These are phyloP conservation scores for Talaromyces sp. DNA, from an alignment of 2,329 filamentous ascomycete species.

Conservation along the genomic window DNA sequence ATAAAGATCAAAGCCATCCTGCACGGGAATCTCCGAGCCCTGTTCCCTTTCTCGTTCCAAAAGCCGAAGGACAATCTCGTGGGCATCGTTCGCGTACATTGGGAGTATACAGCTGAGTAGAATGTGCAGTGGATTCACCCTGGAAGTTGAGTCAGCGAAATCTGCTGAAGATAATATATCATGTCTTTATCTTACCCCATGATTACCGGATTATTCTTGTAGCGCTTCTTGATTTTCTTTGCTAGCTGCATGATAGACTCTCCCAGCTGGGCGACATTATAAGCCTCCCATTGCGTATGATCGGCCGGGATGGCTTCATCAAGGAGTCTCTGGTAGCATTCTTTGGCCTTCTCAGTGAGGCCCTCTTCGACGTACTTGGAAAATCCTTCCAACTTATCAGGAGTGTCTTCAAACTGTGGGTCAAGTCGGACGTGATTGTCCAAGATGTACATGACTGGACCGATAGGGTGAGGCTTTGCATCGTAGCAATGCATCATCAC, in stretches of 20 bases:
- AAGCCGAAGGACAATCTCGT: conserved; percentile 78
- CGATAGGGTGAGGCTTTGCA: conserved; percentile 76
- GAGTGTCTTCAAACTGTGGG: conserved; percentile 66
- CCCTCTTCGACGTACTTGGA: conserved; percentile 68
- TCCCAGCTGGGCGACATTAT: conserved; percentile 83
- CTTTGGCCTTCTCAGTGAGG: conserved; percentile 68
- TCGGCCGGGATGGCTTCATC: conserved; percentile 75
- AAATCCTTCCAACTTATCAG: conserved; percentile 70
- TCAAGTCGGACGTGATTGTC: conserved; percentile 80
- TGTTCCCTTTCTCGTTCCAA: conserved; percentile 67
- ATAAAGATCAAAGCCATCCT: conserved; percentile 94
- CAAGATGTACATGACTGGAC: conserved; percentile 74
- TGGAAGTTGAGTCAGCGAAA: conserved; percentile 20
- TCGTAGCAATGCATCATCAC: conserved; percentile 87
- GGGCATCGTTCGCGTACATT: conserved; percentile 83
- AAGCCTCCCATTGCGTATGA: conserved; percentile 83
- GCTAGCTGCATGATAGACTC: conserved; percentile 81
- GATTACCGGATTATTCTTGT: conserved; percentile 80
- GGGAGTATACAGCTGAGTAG: conserved; percentile 82
- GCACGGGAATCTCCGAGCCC: conserved; percentile 73
- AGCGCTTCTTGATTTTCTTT: conserved; percentile 87
- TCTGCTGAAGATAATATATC: background rate
- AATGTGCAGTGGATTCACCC: conserved; percentile 62
- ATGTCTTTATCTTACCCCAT: conserved; percentile 57
- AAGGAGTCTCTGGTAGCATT: conserved; percentile 76